These are phyloP conservation scores for Alternaria brassicae DNA, from an alignment of 2,329 filamentous ascomycete species.

Conservation along the genomic window DNA sequence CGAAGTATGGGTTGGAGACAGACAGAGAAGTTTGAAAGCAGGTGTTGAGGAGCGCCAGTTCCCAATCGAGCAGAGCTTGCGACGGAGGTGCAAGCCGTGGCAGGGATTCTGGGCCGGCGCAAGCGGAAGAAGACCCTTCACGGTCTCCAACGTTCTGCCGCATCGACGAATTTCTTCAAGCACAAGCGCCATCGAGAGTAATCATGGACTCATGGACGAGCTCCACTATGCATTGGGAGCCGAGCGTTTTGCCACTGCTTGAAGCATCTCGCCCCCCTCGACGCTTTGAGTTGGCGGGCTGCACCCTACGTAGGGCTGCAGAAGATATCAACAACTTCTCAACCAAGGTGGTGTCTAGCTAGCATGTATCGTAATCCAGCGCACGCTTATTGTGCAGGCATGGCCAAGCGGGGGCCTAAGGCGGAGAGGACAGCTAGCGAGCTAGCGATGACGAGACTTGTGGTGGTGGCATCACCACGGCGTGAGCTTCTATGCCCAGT, in stretches of 20 bases:
- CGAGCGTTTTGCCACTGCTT: slow-evolving; percentile 17
- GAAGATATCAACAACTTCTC: slow-evolving; percentile 19
- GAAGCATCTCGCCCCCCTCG: neutral
- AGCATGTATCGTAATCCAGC: neutral
- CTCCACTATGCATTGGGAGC: neutral
- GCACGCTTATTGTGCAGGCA: neutral
- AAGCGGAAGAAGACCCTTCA: slow-evolving; percentile 11
- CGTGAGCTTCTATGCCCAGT: slow-evolving; percentile 31
- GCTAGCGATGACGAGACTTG: slow-evolving; percentile 28
- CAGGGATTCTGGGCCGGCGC: slow-evolving; percentile 3
- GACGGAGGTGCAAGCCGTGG: slow-evolving; percentile 5
- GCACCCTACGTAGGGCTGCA: slow-evolving; percentile 24
- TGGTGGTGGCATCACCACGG: slow-evolving; percentile 36
- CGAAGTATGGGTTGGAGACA: slow-evolving; percentile 20
- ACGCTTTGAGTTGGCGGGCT: neutral
- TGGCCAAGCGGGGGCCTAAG: slow-evolving; percentile 20
- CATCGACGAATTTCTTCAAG: slow-evolving; percentile 10
- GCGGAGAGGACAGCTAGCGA: slow-evolving; percentile 20
- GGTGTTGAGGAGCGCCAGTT: slow-evolving; percentile 31
- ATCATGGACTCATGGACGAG: slow-evolving; percentile 5
- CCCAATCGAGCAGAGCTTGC: slow-evolving; percentile 27
- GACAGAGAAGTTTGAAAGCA: too few species aligned
- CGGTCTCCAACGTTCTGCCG: slow-evolving; percentile 2
- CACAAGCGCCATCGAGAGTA: slow-evolving; percentile 3
- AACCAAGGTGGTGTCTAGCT: neutral